Base-by-base conservation (phyloP, 768 basidiomycete genomes). In the Tricholoma flavovirens region DNA sequence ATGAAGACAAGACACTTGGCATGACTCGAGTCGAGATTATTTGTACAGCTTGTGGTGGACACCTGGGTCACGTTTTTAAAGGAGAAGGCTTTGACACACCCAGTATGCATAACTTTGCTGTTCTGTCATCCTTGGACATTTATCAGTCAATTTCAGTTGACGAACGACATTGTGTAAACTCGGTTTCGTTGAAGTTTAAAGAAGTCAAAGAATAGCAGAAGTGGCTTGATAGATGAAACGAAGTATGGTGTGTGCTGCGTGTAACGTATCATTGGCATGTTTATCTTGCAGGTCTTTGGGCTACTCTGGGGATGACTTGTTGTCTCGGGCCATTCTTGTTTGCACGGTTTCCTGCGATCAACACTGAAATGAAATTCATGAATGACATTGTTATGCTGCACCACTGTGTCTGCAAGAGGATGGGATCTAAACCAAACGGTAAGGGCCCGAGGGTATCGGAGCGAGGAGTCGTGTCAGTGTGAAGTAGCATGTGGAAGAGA, bases 21-120 rank as follows among this genome's bases (percentile, higher is more conserved):
- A 87, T 82, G 79, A 72, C 73, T 6, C 82, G 94, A 49, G 93
- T 75, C 15, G 94, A 97, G 74, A 96, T 98, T 46, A 87, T 83
- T 24, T 96, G 93, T 66, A 79, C 90, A 15, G 88, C 91, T 2
- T 96, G 94, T 65, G 93, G 91, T 8, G 93, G 94, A 1, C 95
- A 98, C 68, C 78, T 98, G 5, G 95, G 95, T 4, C 94, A 98
- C 67, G 90, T 98, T 38, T 98, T 98, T 82, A 90, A 90, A 66
- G 93, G 93, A 35, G 94, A 96, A 71, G 87, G 88, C 1, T 93
- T 81, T 71, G 55, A 72, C 5, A 92, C 84, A 0, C 92, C 92
- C 3, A 92, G 90, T 87, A 67, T 35, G 86, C 73, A 30, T 11
- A 5, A 17, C 8, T 19, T 45, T 54, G 38, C 33, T 3, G 4